Evolutionary conservation across 2,329 filamentous ascomycete genomes (phyloP).

Genomic region (Ophiostoma novo-ulmi): DNA sequence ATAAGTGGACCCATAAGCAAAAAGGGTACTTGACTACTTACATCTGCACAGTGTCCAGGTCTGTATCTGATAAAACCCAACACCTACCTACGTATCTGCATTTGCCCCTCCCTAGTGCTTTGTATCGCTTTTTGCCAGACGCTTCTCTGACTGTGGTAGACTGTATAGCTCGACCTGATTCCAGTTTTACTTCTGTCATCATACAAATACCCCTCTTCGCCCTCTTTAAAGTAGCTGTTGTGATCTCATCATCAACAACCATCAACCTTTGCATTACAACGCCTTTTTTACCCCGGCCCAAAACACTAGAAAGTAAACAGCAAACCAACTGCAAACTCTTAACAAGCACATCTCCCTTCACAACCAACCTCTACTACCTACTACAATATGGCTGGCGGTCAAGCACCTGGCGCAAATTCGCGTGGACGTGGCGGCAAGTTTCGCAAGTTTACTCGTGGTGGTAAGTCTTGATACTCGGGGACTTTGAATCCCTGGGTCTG

Average conservation of each 20-base stretch:
- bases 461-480: constrained; percentile 43
- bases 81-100: neutral
- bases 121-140: constrained; percentile 9
- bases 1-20: neutral
- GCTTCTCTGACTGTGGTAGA: neutral
- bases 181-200: neutral
- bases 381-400: constrained; percentile 34
- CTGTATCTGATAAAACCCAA: constrained; percentile 5
- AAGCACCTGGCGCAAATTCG: constrained; percentile 45
- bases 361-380: neutral
- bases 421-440: constrained; percentile 90
- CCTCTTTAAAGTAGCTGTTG: neutral
- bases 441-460: constrained; percentile 86
- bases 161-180: neutral
- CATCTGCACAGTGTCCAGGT: neutral
- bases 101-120: constrained; percentile 12
- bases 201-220: constrained; percentile 5
- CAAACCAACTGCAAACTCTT: neutral
- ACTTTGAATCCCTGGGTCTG: neutral
- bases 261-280: neutral
- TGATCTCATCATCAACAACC: neutral
- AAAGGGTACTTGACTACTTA: constrained; percentile 9
- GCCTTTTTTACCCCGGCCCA: neutral
- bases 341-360: neutral
- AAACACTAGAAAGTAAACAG: neutral